Evolutionary conservation across 495 filamentous ascomycete genomes (phyloP), one percentile per base, ranked within the genome.

Genomic region (Penicillium desertorum): DNA sequence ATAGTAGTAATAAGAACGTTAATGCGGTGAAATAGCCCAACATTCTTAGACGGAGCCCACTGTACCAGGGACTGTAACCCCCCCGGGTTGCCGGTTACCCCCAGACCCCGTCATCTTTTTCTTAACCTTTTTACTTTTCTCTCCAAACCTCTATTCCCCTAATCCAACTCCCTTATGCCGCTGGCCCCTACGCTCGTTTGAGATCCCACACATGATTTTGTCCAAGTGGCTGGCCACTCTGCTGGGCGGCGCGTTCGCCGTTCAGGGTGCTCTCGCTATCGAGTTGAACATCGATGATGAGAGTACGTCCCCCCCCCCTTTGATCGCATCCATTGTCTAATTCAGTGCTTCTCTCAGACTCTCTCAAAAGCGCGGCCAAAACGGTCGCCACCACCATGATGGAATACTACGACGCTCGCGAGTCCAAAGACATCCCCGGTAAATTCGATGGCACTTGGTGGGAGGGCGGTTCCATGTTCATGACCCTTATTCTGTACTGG

Each of bases 401-500:
- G 71, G 71, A 71, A 39, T 84, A 83, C 67, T 91, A 92, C 66
- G 72, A 85, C 41, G 82, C 83, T 52, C 83, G 86, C 58, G 64
- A 80, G 46, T 71, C 81, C 0, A 86, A 84, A 25, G 77, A 82
- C 25, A 82, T 82, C 5, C 83, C 84, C 14, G 88, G 88, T 29
- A 81, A 90, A 44, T 75, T 91, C 11, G 81, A 71, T 22, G 80
- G 76, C 44, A 83, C 81, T 50, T 92, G 88, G 88, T 92, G 87
- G 88, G 85, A 90, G 69, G 83, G 79, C 49, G 88, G 88, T 49
- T 86, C 85, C 47, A 84, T 90, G 74, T 91, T 87, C 79, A 87
- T 88, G 64, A 78, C 80, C 1, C 68, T 89, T 70, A 83, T 92
- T 46, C 86, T 92, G 61, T 93, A 92, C 67, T 91, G 88, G 88